Conservation (phyloP, 495 filamentous ascomycete species). For the Aspergillus mulundensis region DNA sequence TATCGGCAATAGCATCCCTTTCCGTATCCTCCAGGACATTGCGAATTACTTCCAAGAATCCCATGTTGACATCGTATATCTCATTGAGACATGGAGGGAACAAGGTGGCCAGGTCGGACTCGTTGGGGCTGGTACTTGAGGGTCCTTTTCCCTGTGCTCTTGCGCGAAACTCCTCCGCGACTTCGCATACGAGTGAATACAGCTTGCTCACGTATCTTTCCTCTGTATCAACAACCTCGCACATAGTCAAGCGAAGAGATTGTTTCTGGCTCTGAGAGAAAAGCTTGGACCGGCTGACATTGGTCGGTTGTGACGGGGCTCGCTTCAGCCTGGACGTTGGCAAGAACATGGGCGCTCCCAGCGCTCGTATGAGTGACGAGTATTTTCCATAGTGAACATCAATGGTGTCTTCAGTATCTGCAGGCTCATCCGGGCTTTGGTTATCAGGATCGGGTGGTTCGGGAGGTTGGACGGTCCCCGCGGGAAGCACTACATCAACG, state of each 20-base stretch:
- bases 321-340: conserved; percentile 84
- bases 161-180: conserved; percentile 67
- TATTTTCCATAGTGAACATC: conserved; percentile 70
- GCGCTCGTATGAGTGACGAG: conserved; percentile 64
- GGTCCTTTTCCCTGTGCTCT: conserved; percentile 55
- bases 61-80: conserved; percentile 74
- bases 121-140: conserved; percentile 67
- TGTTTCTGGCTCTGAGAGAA: conserved; percentile 80
- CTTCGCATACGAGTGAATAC: conserved; percentile 70
- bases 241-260: conserved; percentile 80
- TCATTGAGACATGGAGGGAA: conserved; percentile 75
- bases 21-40: conserved; percentile 78
- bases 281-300: conserved; percentile 64
- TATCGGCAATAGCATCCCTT: conserved; percentile 67
- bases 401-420: conserved; percentile 53
- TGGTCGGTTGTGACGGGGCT: conserved; percentile 80
- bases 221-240: conserved; percentile 89
- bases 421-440: conserved; percentile 16
- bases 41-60: conserved; percentile 70
- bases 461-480: conserved; percentile 59
- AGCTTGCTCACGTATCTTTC: conserved; percentile 87
- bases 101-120: conserved; percentile 64
- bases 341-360: conserved; percentile 80
- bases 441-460: conserved; percentile 40
- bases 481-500: conserved; percentile 79